These are phyloP conservation scores for Auriscalpium orientale DNA, from an alignment of 768 basidiomycete species.

Conservation along the genomic window DNA sequence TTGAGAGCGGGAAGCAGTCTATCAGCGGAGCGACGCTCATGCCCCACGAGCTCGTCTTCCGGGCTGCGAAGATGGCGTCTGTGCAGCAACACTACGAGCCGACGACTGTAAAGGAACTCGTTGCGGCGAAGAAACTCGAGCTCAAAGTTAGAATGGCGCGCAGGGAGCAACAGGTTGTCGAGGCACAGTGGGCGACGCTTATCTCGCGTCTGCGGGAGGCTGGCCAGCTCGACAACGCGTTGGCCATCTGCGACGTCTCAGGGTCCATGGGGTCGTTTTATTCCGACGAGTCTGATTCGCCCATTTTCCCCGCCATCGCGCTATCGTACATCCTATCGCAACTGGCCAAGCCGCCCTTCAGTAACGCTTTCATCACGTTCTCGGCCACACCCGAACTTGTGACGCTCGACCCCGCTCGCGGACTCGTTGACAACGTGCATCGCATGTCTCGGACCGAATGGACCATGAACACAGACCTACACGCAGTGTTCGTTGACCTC, in stretches of 20 bases:
- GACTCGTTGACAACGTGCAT: conserved; percentile 31
- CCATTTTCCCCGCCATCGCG: conserved; percentile 56
- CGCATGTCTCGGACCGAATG: conserved; percentile 32
- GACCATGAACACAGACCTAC: conserved; percentile 56
- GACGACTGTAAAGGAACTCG: too few relatives aligned
- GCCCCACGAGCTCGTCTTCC: conserved; percentile 51
- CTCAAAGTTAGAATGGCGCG: conserved; percentile 26
- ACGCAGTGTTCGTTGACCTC: conserved; percentile 53
- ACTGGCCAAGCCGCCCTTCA: conserved; percentile 57
- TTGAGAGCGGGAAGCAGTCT: conserved; percentile 44
- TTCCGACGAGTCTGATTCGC: conserved; percentile 16
- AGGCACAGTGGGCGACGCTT: conserved; percentile 63
- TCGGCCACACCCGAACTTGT: conserved; percentile 43
- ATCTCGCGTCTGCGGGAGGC: conserved; percentile 44
- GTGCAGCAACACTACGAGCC: background rate
- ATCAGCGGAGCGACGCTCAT: conserved; percentile 64
- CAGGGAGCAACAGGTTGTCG: conserved; percentile 37
- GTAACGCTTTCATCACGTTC: conserved; percentile 64
- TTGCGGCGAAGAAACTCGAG: too few relatives aligned
- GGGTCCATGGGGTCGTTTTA: conserved; percentile 54
- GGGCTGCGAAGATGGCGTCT: conserved; percentile 21
- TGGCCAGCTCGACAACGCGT: conserved; percentile 49
- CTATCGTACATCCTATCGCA: conserved; percentile 61
- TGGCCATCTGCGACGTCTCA: conserved; percentile 70
- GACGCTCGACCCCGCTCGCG: conserved; percentile 34